Evolutionary conservation across 768 basidiomycete species (phyloP).

Genomic region (Mycena rosella): DNA sequence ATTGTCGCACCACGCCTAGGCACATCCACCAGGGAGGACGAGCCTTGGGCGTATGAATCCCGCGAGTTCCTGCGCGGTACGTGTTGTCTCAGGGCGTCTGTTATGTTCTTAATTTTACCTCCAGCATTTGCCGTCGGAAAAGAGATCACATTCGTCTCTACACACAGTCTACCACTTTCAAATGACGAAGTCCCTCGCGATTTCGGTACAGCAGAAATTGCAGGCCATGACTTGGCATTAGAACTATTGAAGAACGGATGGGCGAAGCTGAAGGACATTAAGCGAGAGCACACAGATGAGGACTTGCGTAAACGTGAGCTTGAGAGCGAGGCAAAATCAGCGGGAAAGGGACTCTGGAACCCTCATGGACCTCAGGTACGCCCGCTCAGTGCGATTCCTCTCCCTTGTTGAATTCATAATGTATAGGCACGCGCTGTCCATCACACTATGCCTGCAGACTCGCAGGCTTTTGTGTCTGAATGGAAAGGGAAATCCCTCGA

Average conservation of each 20-base stretch:
- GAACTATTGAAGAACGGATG: constrained; percentile 93
- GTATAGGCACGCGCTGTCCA: constrained; percentile 77
- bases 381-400: neutral
- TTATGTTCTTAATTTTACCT: neutral
- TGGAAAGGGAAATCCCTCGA: constrained; percentile 94
- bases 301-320: constrained; percentile 66
- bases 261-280: constrained; percentile 90
- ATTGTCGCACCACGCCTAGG: constrained; percentile 88
- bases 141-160: constrained; percentile 86
- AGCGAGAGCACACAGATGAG: constrained; percentile 40
- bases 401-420: constrained; percentile 12
- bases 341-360: constrained; percentile 90
- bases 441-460: constrained; percentile 91
- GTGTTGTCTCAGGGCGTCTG: neutral
- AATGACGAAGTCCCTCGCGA: constrained; percentile 85
- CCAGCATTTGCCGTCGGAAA: constrained; percentile 85
- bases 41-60: constrained; percentile 94
- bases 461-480: constrained; percentile 88
- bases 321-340: constrained; percentile 80
- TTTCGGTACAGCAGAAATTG: constrained; percentile 81
- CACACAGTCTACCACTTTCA: constrained; percentile 77
- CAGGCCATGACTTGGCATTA: constrained; percentile 76
- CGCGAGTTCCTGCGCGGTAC: constrained; percentile 86
- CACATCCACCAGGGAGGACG: constrained; percentile 86
- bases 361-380: constrained; percentile 79